These are phyloP conservation scores for Alternaria panax DNA, from an alignment of 2,329 filamentous ascomycete genomes.

Conservation along the genomic window DNA sequence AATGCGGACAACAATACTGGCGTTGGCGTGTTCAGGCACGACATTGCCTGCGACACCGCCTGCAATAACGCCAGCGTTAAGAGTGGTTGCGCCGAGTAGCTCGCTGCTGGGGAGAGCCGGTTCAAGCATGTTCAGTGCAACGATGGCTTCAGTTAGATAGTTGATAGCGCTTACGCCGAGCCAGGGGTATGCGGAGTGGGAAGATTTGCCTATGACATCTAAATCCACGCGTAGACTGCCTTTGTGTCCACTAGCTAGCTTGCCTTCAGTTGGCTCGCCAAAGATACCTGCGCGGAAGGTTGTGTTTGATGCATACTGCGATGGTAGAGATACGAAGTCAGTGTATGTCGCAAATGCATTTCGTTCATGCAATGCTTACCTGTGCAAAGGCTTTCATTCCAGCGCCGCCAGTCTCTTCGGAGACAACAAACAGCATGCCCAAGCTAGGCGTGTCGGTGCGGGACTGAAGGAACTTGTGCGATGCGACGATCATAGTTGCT, in stretches of 20 bases:
- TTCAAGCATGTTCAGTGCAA: conserved; percentile 62
- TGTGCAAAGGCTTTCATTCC: conserved; percentile 70
- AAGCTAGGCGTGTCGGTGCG: conserved; percentile 49
- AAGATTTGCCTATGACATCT: conserved; percentile 73
- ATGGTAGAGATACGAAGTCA: background rate
- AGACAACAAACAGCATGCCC: conserved; percentile 69
- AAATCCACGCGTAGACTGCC: conserved; percentile 74
- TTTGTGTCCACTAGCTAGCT: conserved; percentile 89
- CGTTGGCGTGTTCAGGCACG: conserved; percentile 75
- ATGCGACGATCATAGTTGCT: conserved; percentile 74
- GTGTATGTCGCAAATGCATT: background rate
- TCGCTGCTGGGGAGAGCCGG: conserved; percentile 53
- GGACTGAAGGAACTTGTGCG: conserved; percentile 60
- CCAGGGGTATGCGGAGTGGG: conserved; percentile 90
- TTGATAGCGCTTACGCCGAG: conserved; percentile 84
- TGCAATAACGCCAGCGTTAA: conserved; percentile 81
- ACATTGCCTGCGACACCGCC: conserved; percentile 89
- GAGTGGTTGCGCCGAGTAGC: conserved; percentile 64
- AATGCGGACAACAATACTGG: conserved; percentile 65
- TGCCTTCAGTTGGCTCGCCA: conserved; percentile 88
- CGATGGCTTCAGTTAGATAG: conserved; percentile 74
- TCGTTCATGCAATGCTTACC: background rate
- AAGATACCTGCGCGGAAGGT: conserved; percentile 77
- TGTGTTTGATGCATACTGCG: conserved; percentile 38
- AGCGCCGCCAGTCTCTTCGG: conserved; percentile 79